phyloP scores from a whole-genome alignment of 768 basidiomycete genomes.

The Ephemerocybe angulata region DNA sequence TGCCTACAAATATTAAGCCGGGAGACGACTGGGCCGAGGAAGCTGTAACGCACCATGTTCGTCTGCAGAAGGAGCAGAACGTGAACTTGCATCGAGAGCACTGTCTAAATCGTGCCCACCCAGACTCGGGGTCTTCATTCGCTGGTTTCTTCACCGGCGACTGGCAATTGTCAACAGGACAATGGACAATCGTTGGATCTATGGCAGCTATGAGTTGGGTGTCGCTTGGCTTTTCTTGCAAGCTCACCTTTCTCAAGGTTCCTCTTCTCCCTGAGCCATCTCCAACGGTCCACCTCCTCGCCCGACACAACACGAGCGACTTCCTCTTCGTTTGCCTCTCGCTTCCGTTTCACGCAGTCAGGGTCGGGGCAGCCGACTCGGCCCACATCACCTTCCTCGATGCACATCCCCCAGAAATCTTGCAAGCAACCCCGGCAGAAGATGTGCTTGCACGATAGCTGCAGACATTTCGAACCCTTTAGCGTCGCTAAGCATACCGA shows the following conservation, averaged over 20 bases:
- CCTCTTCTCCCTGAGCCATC: conserved; percentile 70
- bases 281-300: conserved; percentile 67
- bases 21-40: background rate
- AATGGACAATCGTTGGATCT: conserved; percentile 81
- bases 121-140: conserved; percentile 48
- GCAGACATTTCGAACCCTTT: conserved; percentile 74
- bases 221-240: background rate
- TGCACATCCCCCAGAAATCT: conserved; percentile 80
- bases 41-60: conserved; percentile 59
- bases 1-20: conserved; percentile 52
- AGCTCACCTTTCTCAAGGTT: conserved; percentile 64
- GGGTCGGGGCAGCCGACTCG: conserved; percentile 81
- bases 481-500: conserved; percentile 69
- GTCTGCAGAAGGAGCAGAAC: conserved; percentile 80
- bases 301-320: conserved; percentile 67
- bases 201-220: conserved; percentile 10
- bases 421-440: conserved; percentile 80
- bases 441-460: conserved; percentile 69
- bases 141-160: conserved; percentile 64
- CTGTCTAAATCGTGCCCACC: conserved; percentile 69
- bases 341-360: conserved; percentile 63
- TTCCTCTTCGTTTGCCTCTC: conserved; percentile 66
- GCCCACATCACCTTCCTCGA: conserved; percentile 72
- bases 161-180: conserved; percentile 80
- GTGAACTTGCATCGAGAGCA: conserved; percentile 71